Percentiles rank a stretch among this genome's conserved stretches.
phyloP scores from a whole-genome alignment of 75 land plant species.

The Pinus albicaulis region DNA sequence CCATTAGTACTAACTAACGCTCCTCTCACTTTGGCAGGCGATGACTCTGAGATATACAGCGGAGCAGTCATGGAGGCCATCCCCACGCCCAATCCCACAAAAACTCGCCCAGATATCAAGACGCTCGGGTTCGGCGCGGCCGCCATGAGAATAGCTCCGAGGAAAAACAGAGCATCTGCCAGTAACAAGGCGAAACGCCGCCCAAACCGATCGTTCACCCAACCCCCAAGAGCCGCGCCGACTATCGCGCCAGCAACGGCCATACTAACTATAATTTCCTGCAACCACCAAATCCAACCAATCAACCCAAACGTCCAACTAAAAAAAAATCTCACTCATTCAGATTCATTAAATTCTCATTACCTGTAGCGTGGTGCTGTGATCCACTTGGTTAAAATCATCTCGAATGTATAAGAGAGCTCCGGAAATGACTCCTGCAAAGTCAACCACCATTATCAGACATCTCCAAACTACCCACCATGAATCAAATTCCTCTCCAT shows the following conservation, averaged over 20 bases:
- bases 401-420: slow-evolving; percentile 75
- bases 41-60: slow-evolving; percentile 87
- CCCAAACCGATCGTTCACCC: slow-evolving; percentile 61
- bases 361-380: slow-evolving; percentile 64
- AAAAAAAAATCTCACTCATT: too few species aligned
- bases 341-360: neutral
- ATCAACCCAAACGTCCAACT: neutral
- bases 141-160: slow-evolving; percentile 82
- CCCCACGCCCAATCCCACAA: slow-evolving; percentile 83
- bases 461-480: too few species aligned
- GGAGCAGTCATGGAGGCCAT: slow-evolving; percentile 89
- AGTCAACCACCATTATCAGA: too few species aligned
- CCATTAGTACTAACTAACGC: slow-evolving; percentile 83
- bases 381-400: slow-evolving; percentile 60
- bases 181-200: slow-evolving; percentile 38
- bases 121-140: slow-evolving; percentile 34
- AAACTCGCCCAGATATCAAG: slow-evolving; percentile 53
- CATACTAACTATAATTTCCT: slow-evolving; percentile 88
- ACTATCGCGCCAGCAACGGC: slow-evolving; percentile 85
- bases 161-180: slow-evolving; percentile 63
- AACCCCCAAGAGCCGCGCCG: slow-evolving; percentile 83
- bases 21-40: slow-evolving; percentile 74
- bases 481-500: neutral
- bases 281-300: slow-evolving; percentile 65
- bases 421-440: slow-evolving; percentile 77